Evolutionary conservation across 2,329 filamentous ascomycete genomes (phyloP), one percentile per base, ranked within the genome.

Genomic region (Cadophora sp.): DNA sequence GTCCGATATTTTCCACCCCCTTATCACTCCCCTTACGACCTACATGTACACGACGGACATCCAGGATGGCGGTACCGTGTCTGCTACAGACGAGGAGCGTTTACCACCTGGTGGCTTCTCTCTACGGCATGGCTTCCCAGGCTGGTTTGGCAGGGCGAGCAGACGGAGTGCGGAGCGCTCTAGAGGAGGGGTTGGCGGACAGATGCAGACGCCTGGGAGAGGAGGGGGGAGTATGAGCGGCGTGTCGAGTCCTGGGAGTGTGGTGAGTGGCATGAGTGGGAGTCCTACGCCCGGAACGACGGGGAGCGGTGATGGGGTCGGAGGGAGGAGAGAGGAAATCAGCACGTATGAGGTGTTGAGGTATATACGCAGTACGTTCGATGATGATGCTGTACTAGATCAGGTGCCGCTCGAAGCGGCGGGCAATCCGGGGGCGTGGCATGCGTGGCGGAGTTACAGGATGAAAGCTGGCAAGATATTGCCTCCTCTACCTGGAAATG

Each of bases 1-100:
- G 55, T 96, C 93, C 73, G 95, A 98, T 77, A 91, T 98, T 72
- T 99, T 98, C 79, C 95, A 99, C 78, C 95, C 95, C 20, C 84
- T 99, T 50, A 90, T 98, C 72, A 94, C 94, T 8, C 94, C 96
- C 45, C 84, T 96, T 69, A 97, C 94, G n/a, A 97, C 93, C 3
- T 96, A 97, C 80, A 96, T 93, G 76, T 96, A 97, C 81, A 91
- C 93, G 50, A 94, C 92, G 69, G 90, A 91, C 66, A 88, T 91
- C 43, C 87, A 91, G 68, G 89, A 89, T 68, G 86, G 87, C 65
- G 92, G 92, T 58, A 93, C 92, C 0, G 90, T 94, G 69, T 95
- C 92, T 77, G 92, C 93, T 9, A 91, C 89, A 1, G 93, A 97
- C 73, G 89, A 93, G 41, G 92, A 96, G 76, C 84, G 92, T 16